phyloP scores from a whole-genome alignment of 2,329 filamentous ascomycete species.

The Thermochaetoides dissita region DNA sequence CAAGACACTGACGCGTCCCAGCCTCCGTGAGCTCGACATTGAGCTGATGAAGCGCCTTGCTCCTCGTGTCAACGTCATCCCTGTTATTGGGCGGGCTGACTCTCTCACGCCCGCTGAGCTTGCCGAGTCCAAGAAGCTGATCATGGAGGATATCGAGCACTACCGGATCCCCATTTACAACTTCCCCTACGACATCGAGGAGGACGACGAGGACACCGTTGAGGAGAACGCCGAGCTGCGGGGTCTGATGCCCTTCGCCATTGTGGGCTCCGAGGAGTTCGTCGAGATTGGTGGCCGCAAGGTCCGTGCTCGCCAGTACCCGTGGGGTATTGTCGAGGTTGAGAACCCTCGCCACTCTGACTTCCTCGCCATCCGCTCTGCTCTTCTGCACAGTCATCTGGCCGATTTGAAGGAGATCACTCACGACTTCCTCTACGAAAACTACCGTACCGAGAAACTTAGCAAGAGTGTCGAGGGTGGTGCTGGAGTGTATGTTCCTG shows the following conservation, averaged over 20 bases:
- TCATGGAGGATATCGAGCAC: conserved; percentile 99
- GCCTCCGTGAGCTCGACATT: conserved; percentile 96
- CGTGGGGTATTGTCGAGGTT: conserved; percentile 97
- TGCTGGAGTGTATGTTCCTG: conserved; percentile 61
- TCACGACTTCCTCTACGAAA: conserved; percentile 99
- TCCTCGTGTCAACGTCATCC: conserved; percentile 95
- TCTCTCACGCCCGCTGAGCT: conserved; percentile 92
- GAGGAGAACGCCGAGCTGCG: conserved; percentile 97
- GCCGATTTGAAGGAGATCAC: conserved; percentile 99
- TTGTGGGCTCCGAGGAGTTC: conserved; percentile 91
- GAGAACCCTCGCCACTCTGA: conserved; percentile 98
- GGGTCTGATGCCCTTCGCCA: conserved; percentile 96
- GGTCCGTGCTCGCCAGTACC: conserved; percentile 91
- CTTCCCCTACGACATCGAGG: conserved; percentile 99
- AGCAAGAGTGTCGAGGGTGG: conserved; percentile 97
- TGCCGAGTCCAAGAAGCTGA: conserved; percentile 97
- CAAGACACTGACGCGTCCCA: conserved; percentile 22
- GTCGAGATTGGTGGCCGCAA: conserved; percentile 87
- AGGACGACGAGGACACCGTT: conserved; percentile 97
- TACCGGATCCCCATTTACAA: conserved; percentile 99
- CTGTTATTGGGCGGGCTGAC: conserved; percentile 96
- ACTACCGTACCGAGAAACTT: conserved; percentile 99
- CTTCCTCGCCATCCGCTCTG: conserved; percentile 92
- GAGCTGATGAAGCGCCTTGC: conserved; percentile 99
- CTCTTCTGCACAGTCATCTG: conserved; percentile 91